Percentiles rank a stretch among this genome's conserved stretches.
phyloP scores from a whole-genome alignment of 495 filamentous ascomycete genomes.

The Neurospora tetrasperma region DNA sequence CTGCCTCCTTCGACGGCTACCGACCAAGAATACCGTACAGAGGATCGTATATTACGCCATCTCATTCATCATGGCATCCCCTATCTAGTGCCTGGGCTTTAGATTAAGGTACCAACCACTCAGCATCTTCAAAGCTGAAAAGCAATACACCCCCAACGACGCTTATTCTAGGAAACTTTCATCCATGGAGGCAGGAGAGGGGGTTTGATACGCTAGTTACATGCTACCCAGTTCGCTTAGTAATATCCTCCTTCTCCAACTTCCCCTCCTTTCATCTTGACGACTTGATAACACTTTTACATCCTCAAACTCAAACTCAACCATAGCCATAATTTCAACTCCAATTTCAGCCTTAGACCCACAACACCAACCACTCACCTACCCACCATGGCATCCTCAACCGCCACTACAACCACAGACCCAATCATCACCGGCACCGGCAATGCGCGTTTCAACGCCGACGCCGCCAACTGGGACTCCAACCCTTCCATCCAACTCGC shows the following conservation, averaged over 20 bases:
- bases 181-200: not conserved
- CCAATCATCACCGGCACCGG: not conserved
- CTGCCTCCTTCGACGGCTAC: not conserved
- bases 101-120: too few species aligned
- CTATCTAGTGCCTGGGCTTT: too few species aligned
- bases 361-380: not conserved
- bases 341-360: not conserved
- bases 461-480: constrained; percentile 30
- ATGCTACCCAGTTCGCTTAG: not conserved
- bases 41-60: too few species aligned
- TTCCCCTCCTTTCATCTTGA: not conserved
- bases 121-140: too few species aligned
- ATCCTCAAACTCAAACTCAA: too few species aligned
- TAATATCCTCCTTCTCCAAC: not conserved
- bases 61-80: too few species aligned
- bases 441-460: constrained; percentile 30
- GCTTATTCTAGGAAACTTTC: too few species aligned
- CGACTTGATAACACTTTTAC: not conserved
- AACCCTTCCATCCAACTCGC: constrained; percentile 27
- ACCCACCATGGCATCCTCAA: not conserved
- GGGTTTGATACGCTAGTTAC: not conserved
- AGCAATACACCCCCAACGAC: not conserved
- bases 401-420: not conserved
- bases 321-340: not conserved
- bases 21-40: not conserved